Evolutionary conservation across 2,329 filamentous ascomycete genomes (phyloP).

Genomic region (Fusarium sp.): DNA sequence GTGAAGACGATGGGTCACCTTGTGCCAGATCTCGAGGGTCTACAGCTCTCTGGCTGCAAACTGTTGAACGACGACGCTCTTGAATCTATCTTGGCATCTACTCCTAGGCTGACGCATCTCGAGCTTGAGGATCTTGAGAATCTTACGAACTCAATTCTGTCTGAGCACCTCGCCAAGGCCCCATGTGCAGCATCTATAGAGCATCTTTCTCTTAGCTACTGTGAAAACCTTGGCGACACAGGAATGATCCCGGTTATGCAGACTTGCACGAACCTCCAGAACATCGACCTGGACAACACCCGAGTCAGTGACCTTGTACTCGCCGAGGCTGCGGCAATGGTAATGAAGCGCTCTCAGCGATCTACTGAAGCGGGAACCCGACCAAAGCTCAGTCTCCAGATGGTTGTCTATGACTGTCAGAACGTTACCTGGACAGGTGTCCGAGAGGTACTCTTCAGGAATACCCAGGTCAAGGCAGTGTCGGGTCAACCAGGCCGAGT

Average conservation of each 20-base stretch:
- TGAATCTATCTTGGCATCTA: slow-evolving; percentile 79
- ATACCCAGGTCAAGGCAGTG: slow-evolving; percentile 78
- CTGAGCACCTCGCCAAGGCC: slow-evolving; percentile 80
- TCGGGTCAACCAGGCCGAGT: slow-evolving; percentile 56
- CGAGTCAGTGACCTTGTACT: slow-evolving; percentile 89
- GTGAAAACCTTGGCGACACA: slow-evolving; percentile 85
- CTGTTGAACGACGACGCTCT: slow-evolving; percentile 81
- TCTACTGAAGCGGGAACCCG: slow-evolving; percentile 57
- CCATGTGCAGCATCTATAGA: slow-evolving; percentile 80
- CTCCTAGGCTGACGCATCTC: slow-evolving; percentile 84
- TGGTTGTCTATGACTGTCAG: slow-evolving; percentile 92
- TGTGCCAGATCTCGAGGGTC: slow-evolving; percentile 83
- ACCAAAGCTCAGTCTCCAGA: slow-evolving; percentile 75
- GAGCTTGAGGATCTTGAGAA: slow-evolving; percentile 89
- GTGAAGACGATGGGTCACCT: slow-evolving; percentile 80
- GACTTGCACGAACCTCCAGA: slow-evolving; percentile 77
- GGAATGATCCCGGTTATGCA: slow-evolving; percentile 89
- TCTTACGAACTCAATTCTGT: slow-evolving; percentile 81
- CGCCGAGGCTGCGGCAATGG: slow-evolving; percentile 85
- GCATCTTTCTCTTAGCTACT: slow-evolving; percentile 91
- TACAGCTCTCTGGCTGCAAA: slow-evolving; percentile 86
- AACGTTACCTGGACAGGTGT: slow-evolving; percentile 95
- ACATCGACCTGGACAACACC: slow-evolving; percentile 93
- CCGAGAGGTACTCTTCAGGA: slow-evolving; percentile 87
- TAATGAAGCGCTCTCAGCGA: slow-evolving; percentile 73